Evolutionary conservation across 306 rosid genomes (phyloP).

Genomic region (Glycine tomentella): DNA sequence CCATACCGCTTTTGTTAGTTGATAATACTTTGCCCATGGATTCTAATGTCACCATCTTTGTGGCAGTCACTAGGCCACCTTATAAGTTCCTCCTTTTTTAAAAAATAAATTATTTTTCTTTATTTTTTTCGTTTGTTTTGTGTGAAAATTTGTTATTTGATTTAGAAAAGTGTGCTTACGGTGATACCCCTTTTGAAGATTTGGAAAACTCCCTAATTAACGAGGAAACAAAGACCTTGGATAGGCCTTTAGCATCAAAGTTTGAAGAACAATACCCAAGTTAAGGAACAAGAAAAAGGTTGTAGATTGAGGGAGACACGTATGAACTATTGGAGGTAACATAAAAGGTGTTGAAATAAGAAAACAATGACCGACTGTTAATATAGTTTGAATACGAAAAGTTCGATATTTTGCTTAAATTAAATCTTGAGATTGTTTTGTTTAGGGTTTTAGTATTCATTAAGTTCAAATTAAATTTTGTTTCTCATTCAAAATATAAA

Average conservation of each 20-base stretch:
- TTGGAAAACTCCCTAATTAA: slow-evolving; percentile 44
- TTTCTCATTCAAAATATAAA: neutral
- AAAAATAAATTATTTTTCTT: neutral
- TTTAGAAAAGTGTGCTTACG: slow-evolving; percentile 53
- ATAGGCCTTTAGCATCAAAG: slow-evolving; percentile 23
- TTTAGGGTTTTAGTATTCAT: neutral
- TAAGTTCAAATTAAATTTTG: neutral
- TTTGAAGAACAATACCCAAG: slow-evolving; percentile 30
- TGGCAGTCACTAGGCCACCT: slow-evolving; percentile 25
- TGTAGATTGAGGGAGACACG: slow-evolving; percentile 7
- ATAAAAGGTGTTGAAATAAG: neutral
- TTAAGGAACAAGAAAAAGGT: slow-evolving; percentile 1
- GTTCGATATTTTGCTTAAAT: neutral
- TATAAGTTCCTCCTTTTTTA: neutral
- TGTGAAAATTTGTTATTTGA: slow-evolving; percentile 29
- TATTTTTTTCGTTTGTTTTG: neutral
- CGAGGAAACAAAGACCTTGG: slow-evolving; percentile 39
- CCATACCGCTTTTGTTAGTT: slow-evolving; percentile 32
- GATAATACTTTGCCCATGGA: slow-evolving; percentile 12
- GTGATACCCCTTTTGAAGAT: slow-evolving; percentile 52
- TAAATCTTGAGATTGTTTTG: neutral
- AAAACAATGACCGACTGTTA: neutral
- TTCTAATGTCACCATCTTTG: slow-evolving; percentile 33
- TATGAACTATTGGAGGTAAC: neutral
- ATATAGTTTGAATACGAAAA: neutral